Evolutionary conservation across 352 stramenopile genomes (phyloP), one percentile per base, ranked within the genome.

Genomic region (Globisporangium okanoganense): DNA sequence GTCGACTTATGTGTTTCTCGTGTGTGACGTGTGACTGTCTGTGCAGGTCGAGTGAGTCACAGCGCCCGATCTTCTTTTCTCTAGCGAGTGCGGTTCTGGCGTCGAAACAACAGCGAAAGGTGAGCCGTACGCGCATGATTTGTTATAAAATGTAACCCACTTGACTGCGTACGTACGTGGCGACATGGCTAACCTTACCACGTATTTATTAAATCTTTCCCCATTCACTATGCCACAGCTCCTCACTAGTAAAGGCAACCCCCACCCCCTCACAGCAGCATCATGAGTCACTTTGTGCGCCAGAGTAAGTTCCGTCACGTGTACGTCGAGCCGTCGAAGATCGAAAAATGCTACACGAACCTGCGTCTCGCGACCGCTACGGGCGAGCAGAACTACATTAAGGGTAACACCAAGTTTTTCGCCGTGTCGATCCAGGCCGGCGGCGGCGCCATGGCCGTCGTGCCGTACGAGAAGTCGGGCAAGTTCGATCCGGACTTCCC

Each of bases 311-410:
- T 98, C 80, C 96, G 97, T 72, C 96, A 99, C 87, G 94, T 99
- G 65, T 99, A 97, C 82, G 82, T 97, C 55, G 96, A 99, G 73
- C 81, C 93, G 57, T 95, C 96, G 61, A 99, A 98, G 82, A 72
- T 95, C 69, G 94, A 98, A 67, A 87, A 81, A 43, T 90, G 78
- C 71, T 96, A 95, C 78, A 94, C 85, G 50, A 95, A 95, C 67
- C 70, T 99, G 58, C 88, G 94, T 27, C 79, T 99, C 45, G 90
- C 95, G 24, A 99, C 97, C 38, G 92, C 97, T 33, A 99, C 97
- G 53, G 97, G 98, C 61, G 98, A 99, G 72, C 97, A 99, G 74
- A 98, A 98, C 68, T 99, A 99, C 83, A 99, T 99, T 79, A 99
- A 99, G 78, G 97, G 95, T 40, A 99, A 99, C 70, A 97, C 97